phyloP scores from a whole-genome alignment of 1,284 basidiomycete species.

The Sparassis latifolia region DNA sequence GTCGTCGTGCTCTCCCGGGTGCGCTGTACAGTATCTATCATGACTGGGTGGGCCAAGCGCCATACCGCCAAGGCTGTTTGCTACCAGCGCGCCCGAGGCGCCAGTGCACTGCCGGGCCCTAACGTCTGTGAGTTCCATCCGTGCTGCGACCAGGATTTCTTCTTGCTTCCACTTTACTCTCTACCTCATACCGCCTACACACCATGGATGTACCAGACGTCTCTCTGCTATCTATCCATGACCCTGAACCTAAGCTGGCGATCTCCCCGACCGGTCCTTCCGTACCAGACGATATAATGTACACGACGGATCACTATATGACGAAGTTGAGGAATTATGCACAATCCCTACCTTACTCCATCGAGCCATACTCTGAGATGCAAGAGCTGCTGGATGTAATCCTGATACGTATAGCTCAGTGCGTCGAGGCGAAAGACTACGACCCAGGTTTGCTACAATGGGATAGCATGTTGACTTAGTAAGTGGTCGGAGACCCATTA shows the following conservation, averaged over 20 bases:
- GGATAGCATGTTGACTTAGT: constrained; percentile 76
- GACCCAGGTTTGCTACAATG: constrained; percentile 72
- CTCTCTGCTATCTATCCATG: constrained; percentile 37
- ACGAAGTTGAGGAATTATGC: constrained; percentile 56
- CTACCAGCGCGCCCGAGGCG: too few relatives aligned
- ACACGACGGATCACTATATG: constrained; percentile 40
- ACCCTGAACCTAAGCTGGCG: constrained; percentile 25
- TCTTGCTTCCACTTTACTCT: too few relatives aligned
- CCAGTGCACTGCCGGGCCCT: too few relatives aligned
- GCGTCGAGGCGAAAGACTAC: constrained; percentile 76
- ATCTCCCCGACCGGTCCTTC: constrained; percentile 7
- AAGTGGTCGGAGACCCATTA: constrained; percentile 22
- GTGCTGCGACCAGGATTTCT: too few relatives aligned
- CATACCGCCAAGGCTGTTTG: too few relatives aligned
- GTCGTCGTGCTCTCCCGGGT: too few relatives aligned
- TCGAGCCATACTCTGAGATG: constrained; percentile 79
- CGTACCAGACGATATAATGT: constrained; percentile 32
- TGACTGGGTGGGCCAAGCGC: too few relatives aligned
- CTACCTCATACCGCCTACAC: constrained; percentile 2
- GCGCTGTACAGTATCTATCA: too few relatives aligned
- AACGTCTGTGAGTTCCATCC: too few relatives aligned
- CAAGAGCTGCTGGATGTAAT: constrained; percentile 78
- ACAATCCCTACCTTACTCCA: constrained; percentile 69
- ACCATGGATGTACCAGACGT: constrained; percentile 47
- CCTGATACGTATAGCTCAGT: constrained; percentile 61